These are phyloP conservation scores for Phytopythium kandeliae DNA, from an alignment of 352 stramenopile genomes.

Conservation along the genomic window DNA sequence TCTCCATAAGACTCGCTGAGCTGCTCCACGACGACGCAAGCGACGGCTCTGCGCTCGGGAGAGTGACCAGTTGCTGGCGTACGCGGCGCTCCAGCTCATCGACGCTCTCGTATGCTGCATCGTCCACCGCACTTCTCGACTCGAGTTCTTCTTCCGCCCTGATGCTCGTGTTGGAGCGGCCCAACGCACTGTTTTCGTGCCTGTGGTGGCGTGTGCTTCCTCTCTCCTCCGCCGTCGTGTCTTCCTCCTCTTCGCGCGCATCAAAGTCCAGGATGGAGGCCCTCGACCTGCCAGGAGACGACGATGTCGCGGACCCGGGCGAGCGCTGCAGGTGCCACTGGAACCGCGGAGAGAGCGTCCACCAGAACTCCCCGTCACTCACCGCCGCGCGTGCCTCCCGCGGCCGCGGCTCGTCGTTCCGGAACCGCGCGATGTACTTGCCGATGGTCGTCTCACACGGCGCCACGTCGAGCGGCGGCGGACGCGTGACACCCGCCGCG, in stretches of 20 bases:
- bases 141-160: background rate
- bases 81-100: conserved; percentile 21
- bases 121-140: too few species aligned
- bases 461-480: conserved; percentile 7
- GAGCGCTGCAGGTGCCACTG: conserved; percentile 8
- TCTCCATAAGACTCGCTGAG: background rate
- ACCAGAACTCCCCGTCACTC: conserved; percentile 47
- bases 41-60: background rate
- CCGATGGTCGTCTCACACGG: conserved; percentile 36
- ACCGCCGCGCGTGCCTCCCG: conserved; percentile 29
- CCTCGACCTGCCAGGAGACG: conserved; percentile 9
- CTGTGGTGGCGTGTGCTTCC: background rate
- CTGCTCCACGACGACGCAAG: conserved; percentile 3
- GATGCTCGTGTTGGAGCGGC: too few species aligned
- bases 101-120: conserved; percentile 7
- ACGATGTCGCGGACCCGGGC: conserved; percentile 16
- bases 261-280: conserved; percentile 14
- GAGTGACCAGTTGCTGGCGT: conserved; percentile 1
- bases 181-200: background rate
- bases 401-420: conserved; percentile 40
- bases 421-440: conserved; percentile 68
- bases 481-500: conserved; percentile 5
- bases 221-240: background rate
- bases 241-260: conserved; percentile 12
- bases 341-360: conserved; percentile 31